Percentiles rank a stretch among this genome's conserved stretches.
phyloP scores from a whole-genome alignment of 169 alveolate species.

The Plasmodium falciparum region DNA sequence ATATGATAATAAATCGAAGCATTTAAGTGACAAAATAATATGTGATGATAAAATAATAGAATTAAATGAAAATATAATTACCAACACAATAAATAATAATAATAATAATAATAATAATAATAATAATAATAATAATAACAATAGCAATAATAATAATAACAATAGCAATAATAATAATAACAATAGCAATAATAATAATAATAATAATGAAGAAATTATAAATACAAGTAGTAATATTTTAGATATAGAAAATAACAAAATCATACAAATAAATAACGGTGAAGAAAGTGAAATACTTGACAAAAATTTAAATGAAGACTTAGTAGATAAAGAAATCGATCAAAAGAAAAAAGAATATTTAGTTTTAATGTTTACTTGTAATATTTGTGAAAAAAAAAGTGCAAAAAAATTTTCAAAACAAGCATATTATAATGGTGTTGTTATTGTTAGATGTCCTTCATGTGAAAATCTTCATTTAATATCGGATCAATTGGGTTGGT shows the following conservation, averaged over 20 bases:
- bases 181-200: neutral
- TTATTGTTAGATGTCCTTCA: constrained; percentile 81
- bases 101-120: neutral
- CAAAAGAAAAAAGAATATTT: constrained; percentile 25
- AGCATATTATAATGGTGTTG: constrained; percentile 84
- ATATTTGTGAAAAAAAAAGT: constrained; percentile 78
- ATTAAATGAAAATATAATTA: too few relatives aligned
- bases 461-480: constrained; percentile 83
- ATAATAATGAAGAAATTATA: neutral
- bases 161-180: too few relatives aligned
- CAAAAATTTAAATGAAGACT: constrained; percentile 1
- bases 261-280: neutral
- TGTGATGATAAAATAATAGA: too few relatives aligned
- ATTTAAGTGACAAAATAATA: neutral
- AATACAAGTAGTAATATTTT: neutral
- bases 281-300: neutral
- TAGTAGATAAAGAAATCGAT: neutral
- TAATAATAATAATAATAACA: neutral
- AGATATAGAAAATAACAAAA: neutral
- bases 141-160: neutral
- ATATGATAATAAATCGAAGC: too few relatives aligned
- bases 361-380: constrained; percentile 81
- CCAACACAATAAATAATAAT: neutral
- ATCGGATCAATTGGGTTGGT: constrained; percentile 87
- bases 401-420: constrained; percentile 83